phyloP scores from a whole-genome alignment of 2,329 filamentous ascomycete species.

The Incumbomyces lentus region DNA sequence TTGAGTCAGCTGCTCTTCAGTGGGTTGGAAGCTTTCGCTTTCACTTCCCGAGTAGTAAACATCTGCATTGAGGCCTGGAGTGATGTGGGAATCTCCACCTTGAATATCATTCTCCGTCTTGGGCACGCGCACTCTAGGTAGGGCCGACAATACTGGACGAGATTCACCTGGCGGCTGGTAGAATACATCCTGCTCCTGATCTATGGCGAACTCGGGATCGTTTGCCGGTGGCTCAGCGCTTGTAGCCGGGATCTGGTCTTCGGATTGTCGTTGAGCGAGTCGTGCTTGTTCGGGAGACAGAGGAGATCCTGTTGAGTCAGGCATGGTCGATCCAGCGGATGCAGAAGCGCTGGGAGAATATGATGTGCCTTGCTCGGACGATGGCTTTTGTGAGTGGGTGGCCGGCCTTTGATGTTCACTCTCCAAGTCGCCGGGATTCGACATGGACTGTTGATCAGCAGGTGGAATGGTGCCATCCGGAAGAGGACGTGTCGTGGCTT shows the following conservation, averaged over 20 bases:
- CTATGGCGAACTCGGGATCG: constrained; percentile 29
- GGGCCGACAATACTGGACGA: constrained; percentile 40
- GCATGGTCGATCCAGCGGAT: constrained; percentile 33
- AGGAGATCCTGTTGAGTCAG: constrained; percentile 24
- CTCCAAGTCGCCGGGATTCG: constrained; percentile 14
- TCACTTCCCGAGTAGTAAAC: constrained; percentile 36
- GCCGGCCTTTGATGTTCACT: constrained; percentile 16
- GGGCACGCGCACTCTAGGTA: constrained; percentile 48
- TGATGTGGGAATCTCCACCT: constrained; percentile 29
- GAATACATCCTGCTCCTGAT: constrained; percentile 50
- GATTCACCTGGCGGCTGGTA: constrained; percentile 40
- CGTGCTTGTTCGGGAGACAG: constrained; percentile 35
- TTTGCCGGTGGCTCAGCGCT: constrained; percentile 35
- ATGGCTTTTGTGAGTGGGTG: constrained; percentile 16
- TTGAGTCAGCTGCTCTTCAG: constrained; percentile 50
- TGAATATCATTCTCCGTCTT: constrained; percentile 39
- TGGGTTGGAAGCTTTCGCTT: constrained; percentile 26
- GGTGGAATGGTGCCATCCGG: constrained; percentile 43
- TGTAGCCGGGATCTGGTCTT: constrained; percentile 43
- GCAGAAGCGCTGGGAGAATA: constrained; percentile 28
- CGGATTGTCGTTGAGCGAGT: constrained; percentile 38
- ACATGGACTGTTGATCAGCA: constrained; percentile 10
- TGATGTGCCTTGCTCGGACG: constrained; percentile 22
- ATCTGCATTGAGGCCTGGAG: constrained; percentile 44
- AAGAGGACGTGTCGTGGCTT: constrained; percentile 33